Evolutionary conservation across 768 basidiomycete genomes (phyloP), one percentile per base, ranked within the genome.

Genomic region (Boletus rubescentipes): DNA sequence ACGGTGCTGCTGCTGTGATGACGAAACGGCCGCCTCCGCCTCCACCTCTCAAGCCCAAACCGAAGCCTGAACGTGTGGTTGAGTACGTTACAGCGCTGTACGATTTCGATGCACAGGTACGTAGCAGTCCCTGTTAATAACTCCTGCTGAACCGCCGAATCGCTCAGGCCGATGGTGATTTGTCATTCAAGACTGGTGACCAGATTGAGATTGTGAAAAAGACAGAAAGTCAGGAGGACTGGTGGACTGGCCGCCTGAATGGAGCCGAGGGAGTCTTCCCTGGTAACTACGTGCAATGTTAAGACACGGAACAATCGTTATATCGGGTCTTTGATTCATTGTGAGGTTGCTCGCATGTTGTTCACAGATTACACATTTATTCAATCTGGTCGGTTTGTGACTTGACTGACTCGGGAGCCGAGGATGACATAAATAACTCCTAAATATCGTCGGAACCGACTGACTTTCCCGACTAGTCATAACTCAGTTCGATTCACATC

Each of bases 161-260:
- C 20, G n/a, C 26, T 45, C 59, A 91, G 84, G 91, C 94, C 37
- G 93, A 90, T 0, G 96, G 96, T 2, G 96, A 98, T 71, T 74
- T 98, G 51, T 88, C 87, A 1, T 98, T 98, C 76, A 84, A 78
- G 57, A 82, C 84, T 15, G 96, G 96, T 15, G 95, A 98, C 71
- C 77, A 81, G 60, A 98, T 98, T 69, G 93, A 96, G 73, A 76
- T 98, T 49, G 79, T 97, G 34, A 87, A 94, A 71, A 83, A 82
- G 71, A 86, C 87, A 16, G 82, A 80, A 8, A 94, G 85, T 63
- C 67, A 86, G 26, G 92, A 98, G 67, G 95, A 98, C 67, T 98
- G 95, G 95, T 98, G 96, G 96, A 97, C 94, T 26, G 95, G 96
- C 8, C 80, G 82, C 63, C 49, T 96, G 61, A 85, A 91, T 59